Percentiles rank a stretch among this genome's conserved stretches.
Conservation (phyloP, 2,329 filamentous ascomycete species). For the Ophiostoma sp. region DNA sequence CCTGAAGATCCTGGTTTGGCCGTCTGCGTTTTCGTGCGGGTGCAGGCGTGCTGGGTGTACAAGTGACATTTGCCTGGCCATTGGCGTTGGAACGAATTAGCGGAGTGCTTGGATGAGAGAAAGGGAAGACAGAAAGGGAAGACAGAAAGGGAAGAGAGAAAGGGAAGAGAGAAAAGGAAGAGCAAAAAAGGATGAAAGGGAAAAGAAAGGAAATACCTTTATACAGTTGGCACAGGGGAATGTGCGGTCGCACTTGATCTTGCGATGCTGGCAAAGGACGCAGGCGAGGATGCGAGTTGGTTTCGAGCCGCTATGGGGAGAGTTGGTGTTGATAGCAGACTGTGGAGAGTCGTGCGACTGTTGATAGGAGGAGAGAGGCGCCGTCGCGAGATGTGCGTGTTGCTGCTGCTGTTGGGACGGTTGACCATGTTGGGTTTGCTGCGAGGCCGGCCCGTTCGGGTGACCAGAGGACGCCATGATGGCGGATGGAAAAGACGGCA, state of each 20-base stretch:
- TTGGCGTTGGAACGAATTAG: no score
- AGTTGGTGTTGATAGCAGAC: neutral
- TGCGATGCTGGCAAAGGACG: constrained; percentile 55
- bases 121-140: no score
- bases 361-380: constrained; percentile 16
- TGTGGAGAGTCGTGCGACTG: constrained; percentile 8
- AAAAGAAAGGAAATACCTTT: constrained; percentile 35
- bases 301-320: constrained; percentile 30
- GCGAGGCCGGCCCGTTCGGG: constrained; percentile 2
- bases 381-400: constrained; percentile 5
- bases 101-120: no score
- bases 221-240: constrained; percentile 56
- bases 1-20: constrained; percentile 57
- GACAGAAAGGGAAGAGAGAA: no score
- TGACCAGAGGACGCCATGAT: constrained; percentile 11
- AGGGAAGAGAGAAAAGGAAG: no score
- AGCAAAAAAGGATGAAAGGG: no score
- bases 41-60: constrained; percentile 55
- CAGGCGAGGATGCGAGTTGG: constrained; percentile 47
- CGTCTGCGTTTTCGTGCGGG: constrained; percentile 54
- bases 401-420: neutral
- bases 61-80: constrained; percentile 47
- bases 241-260: constrained; percentile 57
- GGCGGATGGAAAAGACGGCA: neutral
- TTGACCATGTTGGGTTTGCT: neutral